Percentiles rank a stretch among this genome's conserved stretches.
phyloP scores from a whole-genome alignment of 805 yeast species.

The Pichia eremophila region DNA sequence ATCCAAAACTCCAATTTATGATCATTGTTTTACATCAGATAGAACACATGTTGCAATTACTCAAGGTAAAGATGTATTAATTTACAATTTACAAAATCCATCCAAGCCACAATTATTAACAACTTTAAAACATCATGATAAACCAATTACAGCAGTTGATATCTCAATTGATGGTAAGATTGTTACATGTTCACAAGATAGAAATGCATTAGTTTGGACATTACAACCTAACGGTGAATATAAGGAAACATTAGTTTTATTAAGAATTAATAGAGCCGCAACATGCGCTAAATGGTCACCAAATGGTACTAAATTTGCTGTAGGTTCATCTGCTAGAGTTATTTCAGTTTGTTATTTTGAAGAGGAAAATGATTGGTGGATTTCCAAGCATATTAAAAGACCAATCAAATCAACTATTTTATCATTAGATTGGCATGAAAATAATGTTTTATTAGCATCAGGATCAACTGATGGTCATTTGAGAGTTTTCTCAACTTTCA shows the following conservation, averaged over 20 bases:
- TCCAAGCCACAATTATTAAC: constrained; percentile 56
- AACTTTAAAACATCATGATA: constrained; percentile 75
- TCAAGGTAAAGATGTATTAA: constrained; percentile 64
- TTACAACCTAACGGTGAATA: constrained; percentile 48
- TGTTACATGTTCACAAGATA: constrained; percentile 94
- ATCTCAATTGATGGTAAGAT: constrained; percentile 81
- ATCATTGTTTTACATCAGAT: constrained; percentile 79
- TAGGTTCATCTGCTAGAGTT: constrained; percentile 89
- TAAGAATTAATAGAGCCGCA: constrained; percentile 92
- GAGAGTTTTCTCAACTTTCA: constrained; percentile 78
- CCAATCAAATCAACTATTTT: constrained; percentile 86
- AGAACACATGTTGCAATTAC: constrained; percentile 64
- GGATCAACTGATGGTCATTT: constrained; percentile 94
- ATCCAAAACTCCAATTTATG: constrained; percentile 80
- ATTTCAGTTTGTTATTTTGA: constrained; percentile 96
- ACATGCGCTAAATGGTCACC: constrained; percentile 95
- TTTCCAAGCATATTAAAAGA: constrained; percentile 91
- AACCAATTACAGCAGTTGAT: constrained; percentile 90
- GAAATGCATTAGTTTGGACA: constrained; percentile 97
- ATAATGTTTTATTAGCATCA: constrained; percentile 74
- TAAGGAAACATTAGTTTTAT: constrained; percentile 84
- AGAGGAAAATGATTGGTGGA: constrained; percentile 98
- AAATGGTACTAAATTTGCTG: constrained; percentile 90
- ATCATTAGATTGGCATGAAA: constrained; percentile 86
- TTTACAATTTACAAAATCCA: constrained; percentile 47